A percentile compares a stretch with the other conserved stretches of the same genome.
Evolutionary conservation across 116 monocot genomes (phyloP).

Genomic region (Posidonia oceanica): DNA sequence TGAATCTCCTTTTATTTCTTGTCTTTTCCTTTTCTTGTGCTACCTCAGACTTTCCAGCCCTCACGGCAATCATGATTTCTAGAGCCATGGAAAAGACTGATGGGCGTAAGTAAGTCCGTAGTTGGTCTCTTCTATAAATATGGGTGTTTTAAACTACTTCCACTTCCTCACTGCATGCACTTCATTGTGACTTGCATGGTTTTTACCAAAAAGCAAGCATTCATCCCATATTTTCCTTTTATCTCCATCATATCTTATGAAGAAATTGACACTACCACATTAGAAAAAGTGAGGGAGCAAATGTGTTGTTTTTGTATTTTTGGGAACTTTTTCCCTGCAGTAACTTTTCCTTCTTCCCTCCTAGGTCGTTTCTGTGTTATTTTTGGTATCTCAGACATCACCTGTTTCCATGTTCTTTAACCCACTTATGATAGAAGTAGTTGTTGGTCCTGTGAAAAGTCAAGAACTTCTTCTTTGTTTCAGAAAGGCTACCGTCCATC

Average conservation of each 20-base stretch:
- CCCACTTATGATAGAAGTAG: background rate
- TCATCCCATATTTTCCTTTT: background rate
- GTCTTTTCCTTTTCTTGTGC: constrained; percentile 6
- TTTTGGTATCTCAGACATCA: background rate
- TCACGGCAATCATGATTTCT: background rate
- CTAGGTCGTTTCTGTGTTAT: background rate
- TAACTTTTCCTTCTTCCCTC: constrained; percentile 3
- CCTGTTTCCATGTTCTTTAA: background rate
- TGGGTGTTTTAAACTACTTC: background rate
- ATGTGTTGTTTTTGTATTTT: background rate
- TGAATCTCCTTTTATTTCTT: background rate
- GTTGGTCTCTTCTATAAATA: background rate
- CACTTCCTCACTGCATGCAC: background rate
- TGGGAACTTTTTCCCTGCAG: constrained; percentile 7
- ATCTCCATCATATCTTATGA: background rate
- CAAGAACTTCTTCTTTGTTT: background rate
- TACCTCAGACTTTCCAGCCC: constrained; percentile 1
- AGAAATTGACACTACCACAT: background rate
- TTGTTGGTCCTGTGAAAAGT: constrained; percentile 4
- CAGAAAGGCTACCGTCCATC: background rate
- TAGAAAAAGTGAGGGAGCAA: background rate
- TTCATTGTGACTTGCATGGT: background rate
- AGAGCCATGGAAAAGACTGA: background rate
- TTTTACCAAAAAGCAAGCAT: constrained; percentile 3
- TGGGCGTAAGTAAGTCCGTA: no score